These are phyloP conservation scores for Linderniella brevidens DNA, from an alignment of 257 asterid species.

Conservation along the genomic window DNA sequence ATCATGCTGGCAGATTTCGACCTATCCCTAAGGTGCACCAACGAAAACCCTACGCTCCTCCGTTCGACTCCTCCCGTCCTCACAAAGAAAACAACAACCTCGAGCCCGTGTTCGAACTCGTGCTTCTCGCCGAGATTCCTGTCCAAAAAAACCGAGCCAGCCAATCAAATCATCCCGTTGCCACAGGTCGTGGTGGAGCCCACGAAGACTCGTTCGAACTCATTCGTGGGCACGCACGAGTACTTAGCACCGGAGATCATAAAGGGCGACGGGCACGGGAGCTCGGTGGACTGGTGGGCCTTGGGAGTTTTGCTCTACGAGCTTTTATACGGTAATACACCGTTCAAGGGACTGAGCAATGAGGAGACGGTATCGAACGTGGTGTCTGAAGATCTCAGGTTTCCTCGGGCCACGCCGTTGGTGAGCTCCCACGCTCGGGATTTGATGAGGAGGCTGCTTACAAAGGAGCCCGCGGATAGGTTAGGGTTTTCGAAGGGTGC, in stretches of 20 bases:
- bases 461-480: not conserved
- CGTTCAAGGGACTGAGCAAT: slow-evolving; percentile 50
- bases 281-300: slow-evolving; percentile 95
- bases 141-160: slow-evolving; percentile 32
- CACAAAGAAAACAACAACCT: slow-evolving; percentile 31
- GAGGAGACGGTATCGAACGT: slow-evolving; percentile 67
- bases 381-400: slow-evolving; percentile 42
- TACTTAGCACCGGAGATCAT: slow-evolving; percentile 86
- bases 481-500: not conserved
- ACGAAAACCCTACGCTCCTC: slow-evolving; percentile 25
- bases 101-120: slow-evolving; percentile 55
- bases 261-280: slow-evolving; percentile 83
- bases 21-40: slow-evolving; percentile 50
- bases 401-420: slow-evolving; percentile 20
- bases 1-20: slow-evolving; percentile 85
- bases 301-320: slow-evolving; percentile 60
- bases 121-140: slow-evolving; percentile 57
- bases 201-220: slow-evolving; percentile 58
- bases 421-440: slow-evolving; percentile 1
- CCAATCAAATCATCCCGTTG: slow-evolving; percentile 41
- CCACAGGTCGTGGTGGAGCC: slow-evolving; percentile 83
- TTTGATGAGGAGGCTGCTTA: not conserved
- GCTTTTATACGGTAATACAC: slow-evolving; percentile 66
- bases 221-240: slow-evolving; percentile 88
- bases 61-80: slow-evolving; percentile 33